Conservation (phyloP, 805 yeast genomes). For the Zygotorulaspora sp. region DNA sequence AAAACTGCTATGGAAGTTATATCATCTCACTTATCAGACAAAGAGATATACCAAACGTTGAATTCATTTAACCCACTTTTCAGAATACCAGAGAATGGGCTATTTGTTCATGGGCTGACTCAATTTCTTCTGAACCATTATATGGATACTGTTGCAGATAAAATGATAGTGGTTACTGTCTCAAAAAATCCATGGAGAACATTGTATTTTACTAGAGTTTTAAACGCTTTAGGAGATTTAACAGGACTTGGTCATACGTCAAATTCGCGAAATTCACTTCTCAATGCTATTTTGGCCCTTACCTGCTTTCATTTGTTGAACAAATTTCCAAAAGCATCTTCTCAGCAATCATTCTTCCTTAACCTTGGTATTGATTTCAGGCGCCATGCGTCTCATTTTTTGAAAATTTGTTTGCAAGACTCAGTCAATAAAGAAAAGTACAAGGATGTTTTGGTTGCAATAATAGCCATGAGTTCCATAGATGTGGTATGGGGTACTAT, state of each 20-base stretch:
- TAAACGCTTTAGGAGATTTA: slow-evolving; percentile 76
- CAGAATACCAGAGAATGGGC: slow-evolving; percentile 53
- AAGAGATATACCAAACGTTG: slow-evolving; percentile 13
- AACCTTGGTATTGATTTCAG: slow-evolving; percentile 71
- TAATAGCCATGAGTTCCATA: slow-evolving; percentile 79
- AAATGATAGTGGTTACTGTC: slow-evolving; percentile 66
- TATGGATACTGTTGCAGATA: slow-evolving; percentile 71
- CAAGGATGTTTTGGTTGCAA: slow-evolving; percentile 78
- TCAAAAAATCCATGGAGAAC: slow-evolving; percentile 85
- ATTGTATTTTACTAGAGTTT: slow-evolving; percentile 78
- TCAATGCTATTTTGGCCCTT: slow-evolving; percentile 76
- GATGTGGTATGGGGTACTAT: slow-evolving; percentile 89
- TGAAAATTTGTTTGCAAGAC: slow-evolving; percentile 52
- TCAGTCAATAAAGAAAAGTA: slow-evolving; percentile 60
- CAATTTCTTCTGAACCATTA: slow-evolving; percentile 69
- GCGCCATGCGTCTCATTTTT: slow-evolving; percentile 66
- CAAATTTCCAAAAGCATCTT: slow-evolving; percentile 61
- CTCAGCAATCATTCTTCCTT: slow-evolving; percentile 62
- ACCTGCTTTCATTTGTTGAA: slow-evolving; percentile 76
- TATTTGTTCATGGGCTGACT: slow-evolving; percentile 64
- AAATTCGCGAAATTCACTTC: slow-evolving; percentile 69
- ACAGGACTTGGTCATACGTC: slow-evolving; percentile 70
- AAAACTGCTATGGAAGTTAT: slow-evolving; percentile 21
- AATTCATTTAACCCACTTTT: slow-evolving; percentile 22
- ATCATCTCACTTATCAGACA: slow-evolving; percentile 18